These are phyloP conservation scores for Gaeumannomyces tritici DNA, from an alignment of 2,329 filamentous ascomycete species.

Conservation along the genomic window DNA sequence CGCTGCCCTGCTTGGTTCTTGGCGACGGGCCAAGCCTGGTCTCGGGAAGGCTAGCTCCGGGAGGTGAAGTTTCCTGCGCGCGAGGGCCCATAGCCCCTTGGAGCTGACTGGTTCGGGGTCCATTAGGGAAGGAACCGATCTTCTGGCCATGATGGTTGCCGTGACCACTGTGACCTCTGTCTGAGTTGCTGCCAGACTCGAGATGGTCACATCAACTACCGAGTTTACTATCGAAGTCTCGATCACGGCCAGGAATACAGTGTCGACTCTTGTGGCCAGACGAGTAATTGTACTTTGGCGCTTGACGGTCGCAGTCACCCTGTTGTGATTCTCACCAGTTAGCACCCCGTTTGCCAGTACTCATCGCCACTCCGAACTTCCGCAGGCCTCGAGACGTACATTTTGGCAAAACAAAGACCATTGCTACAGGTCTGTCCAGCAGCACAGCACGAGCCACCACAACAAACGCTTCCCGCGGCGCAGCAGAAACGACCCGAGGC, in stretches of 20 bases:
- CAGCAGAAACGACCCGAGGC: conserved; percentile 16
- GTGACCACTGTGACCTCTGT: conserved; percentile 8
- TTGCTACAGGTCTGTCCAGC: conserved; percentile 18
- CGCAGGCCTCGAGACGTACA: conserved; percentile 5
- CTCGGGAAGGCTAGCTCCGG: background rate
- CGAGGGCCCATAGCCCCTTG: background rate
- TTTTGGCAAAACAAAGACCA: conserved; percentile 15
- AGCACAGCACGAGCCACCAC: conserved; percentile 20
- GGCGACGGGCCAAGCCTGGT: background rate
- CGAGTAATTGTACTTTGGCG: conserved; percentile 5
- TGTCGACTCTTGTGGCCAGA: conserved; percentile 7
- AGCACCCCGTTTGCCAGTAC: background rate
- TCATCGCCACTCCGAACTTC: background rate
- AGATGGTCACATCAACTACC: conserved; percentile 8
- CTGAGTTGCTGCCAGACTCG: conserved; percentile 9
- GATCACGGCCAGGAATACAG: conserved; percentile 10
- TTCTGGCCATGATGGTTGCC: background rate
- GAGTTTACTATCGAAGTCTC: conserved; percentile 8
- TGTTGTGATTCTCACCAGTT: conserved; percentile 1
- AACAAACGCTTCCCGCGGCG: conserved; percentile 15
- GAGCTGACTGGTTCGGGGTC: background rate
- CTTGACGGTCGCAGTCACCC: conserved; percentile 9
- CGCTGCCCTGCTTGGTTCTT: background rate
- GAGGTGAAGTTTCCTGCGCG: background rate
- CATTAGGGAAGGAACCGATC: background rate